phyloP scores from a whole-genome alignment of 768 basidiomycete species.

The Crepidotus variabilis region DNA sequence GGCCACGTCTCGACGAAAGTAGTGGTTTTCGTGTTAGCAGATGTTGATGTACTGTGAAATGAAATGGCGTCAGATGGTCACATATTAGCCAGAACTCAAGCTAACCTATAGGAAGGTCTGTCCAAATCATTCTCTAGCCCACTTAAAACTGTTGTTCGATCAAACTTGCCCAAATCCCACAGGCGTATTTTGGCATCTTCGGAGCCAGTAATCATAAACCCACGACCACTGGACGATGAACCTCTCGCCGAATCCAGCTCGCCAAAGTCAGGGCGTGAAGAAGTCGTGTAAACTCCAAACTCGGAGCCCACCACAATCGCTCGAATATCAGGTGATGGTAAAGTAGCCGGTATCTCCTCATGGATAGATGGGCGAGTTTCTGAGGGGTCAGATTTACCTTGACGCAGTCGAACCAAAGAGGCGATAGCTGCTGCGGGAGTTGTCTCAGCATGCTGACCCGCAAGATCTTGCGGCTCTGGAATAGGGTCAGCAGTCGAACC shows the following conservation, averaged over 20 bases:
- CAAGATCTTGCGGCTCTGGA: constrained; percentile 49
- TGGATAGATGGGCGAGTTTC: constrained; percentile 14
- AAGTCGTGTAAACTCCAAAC: constrained; percentile 65
- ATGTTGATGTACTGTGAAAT: constrained; percentile 28
- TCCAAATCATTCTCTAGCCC: constrained; percentile 75
- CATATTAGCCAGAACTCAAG: constrained; percentile 2
- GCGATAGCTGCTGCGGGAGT: constrained; percentile 75
- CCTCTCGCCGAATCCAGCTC: constrained; percentile 39
- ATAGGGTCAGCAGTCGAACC: constrained; percentile 43
- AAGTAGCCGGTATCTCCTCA: constrained; percentile 24
- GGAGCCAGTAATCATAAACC: constrained; percentile 84
- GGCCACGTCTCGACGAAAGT: constrained; percentile 67
- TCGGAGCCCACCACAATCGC: constrained; percentile 70
- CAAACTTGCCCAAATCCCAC: constrained; percentile 79
- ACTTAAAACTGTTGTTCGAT: constrained; percentile 75
- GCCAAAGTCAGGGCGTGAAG: constrained; percentile 49
- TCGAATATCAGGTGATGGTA: constrained; percentile 64
- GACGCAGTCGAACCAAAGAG: constrained; percentile 70
- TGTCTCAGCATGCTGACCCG: constrained; percentile 52
- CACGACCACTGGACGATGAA: constrained; percentile 40
- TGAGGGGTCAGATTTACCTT: constrained; percentile 22
- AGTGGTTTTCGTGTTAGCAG: constrained; percentile 41
- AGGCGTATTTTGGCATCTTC: constrained; percentile 85
- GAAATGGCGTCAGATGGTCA: not conserved
- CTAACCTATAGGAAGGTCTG: constrained; percentile 73